A percentile compares a stretch with the other conserved stretches of the same genome.
Evolutionary conservation across 2,329 filamentous ascomycete genomes (phyloP).

Genomic region (Peltaster fructicola): DNA sequence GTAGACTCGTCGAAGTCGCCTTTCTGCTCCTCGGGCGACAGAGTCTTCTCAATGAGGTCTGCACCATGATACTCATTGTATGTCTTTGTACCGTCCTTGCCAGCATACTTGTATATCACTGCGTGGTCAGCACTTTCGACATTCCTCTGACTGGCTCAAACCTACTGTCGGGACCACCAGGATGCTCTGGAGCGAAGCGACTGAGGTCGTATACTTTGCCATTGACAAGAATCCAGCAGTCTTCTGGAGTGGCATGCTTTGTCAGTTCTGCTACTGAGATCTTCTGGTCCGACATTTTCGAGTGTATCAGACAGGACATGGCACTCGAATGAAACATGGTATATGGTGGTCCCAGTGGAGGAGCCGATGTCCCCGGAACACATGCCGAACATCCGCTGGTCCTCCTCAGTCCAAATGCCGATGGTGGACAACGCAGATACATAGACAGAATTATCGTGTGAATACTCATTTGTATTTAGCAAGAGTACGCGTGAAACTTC

Average conservation of each 20-base stretch:
- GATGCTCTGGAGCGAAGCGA: slow-evolving; percentile 46
- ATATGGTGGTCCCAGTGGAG: too few species aligned
- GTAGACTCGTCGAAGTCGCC: slow-evolving; percentile 18
- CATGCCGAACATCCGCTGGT: too few species aligned
- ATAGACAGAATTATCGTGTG: too few species aligned
- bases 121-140: slow-evolving; percentile 1
- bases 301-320: too few species aligned
- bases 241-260: slow-evolving; percentile 17
- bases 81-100: slow-evolving; percentile 35
- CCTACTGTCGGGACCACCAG: slow-evolving; percentile 38
- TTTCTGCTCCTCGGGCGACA: slow-evolving; percentile 26
- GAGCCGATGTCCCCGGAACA: too few species aligned
- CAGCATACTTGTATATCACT: slow-evolving; percentile 35
- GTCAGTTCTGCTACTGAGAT: slow-evolving; percentile 16
- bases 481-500: too few species aligned
- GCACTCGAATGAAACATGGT: too few species aligned
- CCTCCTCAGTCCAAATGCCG: too few species aligned
- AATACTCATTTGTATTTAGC: too few species aligned
- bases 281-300: slow-evolving; percentile 3
- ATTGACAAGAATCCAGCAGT: slow-evolving; percentile 50
- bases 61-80: slow-evolving; percentile 36
- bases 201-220: slow-evolving; percentile 51
- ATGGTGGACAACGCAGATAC: too few species aligned
- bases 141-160: not conserved
- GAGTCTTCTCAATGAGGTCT: slow-evolving; percentile 22